These are phyloP conservation scores for Saussurea involucrata DNA, from an alignment of 129 eudicot genomes.

Conservation along the genomic window DNA sequence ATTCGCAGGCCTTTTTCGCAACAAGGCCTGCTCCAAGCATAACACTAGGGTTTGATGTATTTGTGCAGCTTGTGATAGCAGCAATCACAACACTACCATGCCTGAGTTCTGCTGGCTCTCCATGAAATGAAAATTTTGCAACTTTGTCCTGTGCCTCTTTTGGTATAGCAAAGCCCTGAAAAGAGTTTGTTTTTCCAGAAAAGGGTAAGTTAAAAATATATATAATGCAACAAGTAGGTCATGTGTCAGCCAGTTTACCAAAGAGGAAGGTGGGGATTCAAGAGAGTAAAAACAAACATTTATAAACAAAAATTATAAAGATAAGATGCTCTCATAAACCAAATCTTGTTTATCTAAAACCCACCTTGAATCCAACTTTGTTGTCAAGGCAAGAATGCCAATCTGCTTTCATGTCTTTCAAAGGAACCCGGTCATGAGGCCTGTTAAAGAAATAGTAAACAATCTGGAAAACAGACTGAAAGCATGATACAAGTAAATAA, in stretches of 20 bases:
- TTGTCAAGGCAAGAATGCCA: conserved; percentile 94
- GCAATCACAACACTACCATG: conserved; percentile 98
- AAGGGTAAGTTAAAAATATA: neutral
- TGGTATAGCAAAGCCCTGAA: conserved; percentile 94
- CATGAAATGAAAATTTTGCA: conserved; percentile 68
- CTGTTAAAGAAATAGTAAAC: conserved; percentile 27
- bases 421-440: conserved; percentile 88
- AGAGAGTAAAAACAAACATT: neutral
- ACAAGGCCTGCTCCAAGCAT: conserved; percentile 99
- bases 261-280: neutral
- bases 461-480: neutral
- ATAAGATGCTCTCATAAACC: neutral
- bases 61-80: conserved; percentile 96
- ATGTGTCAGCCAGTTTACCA: neutral
- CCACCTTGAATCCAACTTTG: conserved; percentile 92
- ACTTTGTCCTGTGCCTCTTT: conserved; percentile 84
- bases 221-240: neutral
- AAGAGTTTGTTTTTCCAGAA: neutral
- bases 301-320: neutral
- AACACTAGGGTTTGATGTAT: conserved; percentile 98
- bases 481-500: neutral
- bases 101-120: conserved; percentile 82
- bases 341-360: neutral
- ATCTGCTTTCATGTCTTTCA: conserved; percentile 91
- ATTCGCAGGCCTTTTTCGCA: conserved; percentile 90